These are phyloP conservation scores for Xylariaceae sp. DNA, from an alignment of 2,329 filamentous ascomycete genomes.

Conservation along the genomic window DNA sequence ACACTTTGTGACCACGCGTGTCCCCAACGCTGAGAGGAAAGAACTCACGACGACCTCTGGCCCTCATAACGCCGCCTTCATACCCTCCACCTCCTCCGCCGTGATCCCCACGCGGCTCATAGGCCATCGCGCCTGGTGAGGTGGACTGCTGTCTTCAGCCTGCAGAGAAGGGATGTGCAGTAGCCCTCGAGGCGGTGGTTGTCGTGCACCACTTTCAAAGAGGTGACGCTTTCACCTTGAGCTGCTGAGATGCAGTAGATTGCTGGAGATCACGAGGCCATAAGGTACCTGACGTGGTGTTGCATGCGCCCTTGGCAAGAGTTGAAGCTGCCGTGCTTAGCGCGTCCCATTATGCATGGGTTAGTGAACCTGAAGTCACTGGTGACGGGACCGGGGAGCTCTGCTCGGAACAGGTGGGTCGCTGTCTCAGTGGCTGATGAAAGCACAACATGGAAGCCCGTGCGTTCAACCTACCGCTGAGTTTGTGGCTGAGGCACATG, in stretches of 20 bases:
- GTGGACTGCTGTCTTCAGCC: neutral
- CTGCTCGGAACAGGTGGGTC: no score
- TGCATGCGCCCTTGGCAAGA: no score
- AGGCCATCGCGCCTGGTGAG: constrained; percentile 40
- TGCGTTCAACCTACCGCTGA: no score
- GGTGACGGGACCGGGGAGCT: no score
- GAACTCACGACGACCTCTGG: constrained; percentile 50
- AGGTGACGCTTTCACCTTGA: neutral
- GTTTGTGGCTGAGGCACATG: no score
- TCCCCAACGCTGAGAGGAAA: constrained; percentile 2
- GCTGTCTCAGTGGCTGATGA: no score
- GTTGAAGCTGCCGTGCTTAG: no score
- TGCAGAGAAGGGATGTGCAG: neutral
- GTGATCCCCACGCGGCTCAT: constrained; percentile 51
- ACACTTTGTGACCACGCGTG: neutral
- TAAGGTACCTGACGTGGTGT: no score
- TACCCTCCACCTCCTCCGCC: constrained; percentile 36
- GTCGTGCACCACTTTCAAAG: neutral
- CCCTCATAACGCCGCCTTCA: constrained; percentile 42
- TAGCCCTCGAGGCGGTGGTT: neutral
- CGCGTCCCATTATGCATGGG: no score
- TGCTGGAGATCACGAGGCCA: neutral
- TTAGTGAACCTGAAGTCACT: no score
- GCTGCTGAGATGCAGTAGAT: neutral
- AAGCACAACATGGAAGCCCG: no score